Evolutionary conservation across 768 basidiomycete species (phyloP), one percentile per base, ranked within the genome.

Genomic region (Tulasnella sp.): DNA sequence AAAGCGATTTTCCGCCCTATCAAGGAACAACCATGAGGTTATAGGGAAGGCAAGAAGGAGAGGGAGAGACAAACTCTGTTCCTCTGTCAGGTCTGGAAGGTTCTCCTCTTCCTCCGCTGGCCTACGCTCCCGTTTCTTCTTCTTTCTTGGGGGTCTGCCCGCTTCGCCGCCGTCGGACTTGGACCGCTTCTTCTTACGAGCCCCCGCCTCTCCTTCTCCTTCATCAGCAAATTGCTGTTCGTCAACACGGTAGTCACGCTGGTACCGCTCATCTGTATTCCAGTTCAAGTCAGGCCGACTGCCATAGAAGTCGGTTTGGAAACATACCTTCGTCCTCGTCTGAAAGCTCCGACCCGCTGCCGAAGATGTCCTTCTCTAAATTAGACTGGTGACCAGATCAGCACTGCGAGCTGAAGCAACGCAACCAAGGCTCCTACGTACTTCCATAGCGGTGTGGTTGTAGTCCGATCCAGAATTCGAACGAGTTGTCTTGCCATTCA

Each of bases 281-380:
- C n/a, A 64, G 85, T 84, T 86, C 76, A 16, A 67, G 63, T 41
- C 47, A 34, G 40, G 76, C 66, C 72, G 77, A 69, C 19, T 32
- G 7, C 9, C 2, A n/a, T 29, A 74, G 22, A 70, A 8, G 71
- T 44, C n/a, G 17, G 37, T 47, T 32, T 41, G n/a, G 37, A 7
- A 17, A 39, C 72, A 17, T 12, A 76, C 77, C 77, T 9, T 91
- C 89, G 75, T 90, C 90, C 72, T 88, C 88, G 9, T 87, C 87
- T 0, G 91, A 93, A 9, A 93, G 86, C 74, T 95, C 94, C 3
- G 92, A 92, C 76, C 90, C 90, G 19, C 88, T 89, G 42, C 90
- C 92, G 77, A 94, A 94, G 72, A 93, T 89, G 77, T 89, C 88
- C 67, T 86, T 87, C 72, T 86, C 88, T 39, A 89, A 22, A 37